These are phyloP conservation scores for Chloranthus sessilifolius DNA, from an alignment of 164 flowering plant species.

Conservation along the genomic window DNA sequence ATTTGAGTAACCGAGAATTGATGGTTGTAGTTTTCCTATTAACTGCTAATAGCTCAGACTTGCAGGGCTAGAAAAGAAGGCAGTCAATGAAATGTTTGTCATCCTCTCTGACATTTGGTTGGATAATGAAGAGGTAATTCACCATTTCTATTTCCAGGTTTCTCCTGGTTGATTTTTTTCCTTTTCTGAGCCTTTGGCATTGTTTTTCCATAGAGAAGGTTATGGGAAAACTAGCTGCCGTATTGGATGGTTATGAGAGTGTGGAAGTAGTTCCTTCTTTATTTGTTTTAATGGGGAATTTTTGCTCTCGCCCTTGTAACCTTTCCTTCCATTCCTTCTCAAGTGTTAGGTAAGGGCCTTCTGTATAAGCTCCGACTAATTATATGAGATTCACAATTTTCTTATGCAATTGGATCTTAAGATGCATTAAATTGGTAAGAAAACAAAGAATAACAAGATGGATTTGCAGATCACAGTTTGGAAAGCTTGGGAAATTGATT, in stretches of 20 bases:
- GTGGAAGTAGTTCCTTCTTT: conserved; percentile 90
- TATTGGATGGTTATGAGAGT: conserved; percentile 79
- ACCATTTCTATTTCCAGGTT: not conserved
- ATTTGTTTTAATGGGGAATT: conserved; percentile 95
- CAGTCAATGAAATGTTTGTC: conserved; percentile 91
- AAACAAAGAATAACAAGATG: conserved; percentile 5
- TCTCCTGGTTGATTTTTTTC: conserved; percentile 2
- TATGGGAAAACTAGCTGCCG: conserved; percentile 67
- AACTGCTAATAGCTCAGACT: conserved; percentile 54
- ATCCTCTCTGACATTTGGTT: conserved; percentile 89
- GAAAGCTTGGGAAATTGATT: conserved; percentile 79
- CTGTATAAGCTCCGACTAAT: not conserved
- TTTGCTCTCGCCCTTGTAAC: conserved; percentile 89
- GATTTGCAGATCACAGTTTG: conserved; percentile 71
- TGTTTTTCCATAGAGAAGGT: conserved; percentile 59
- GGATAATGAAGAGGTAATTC: conserved; percentile 75
- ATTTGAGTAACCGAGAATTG: conserved; percentile 2
- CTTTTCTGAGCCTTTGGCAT: not conserved
- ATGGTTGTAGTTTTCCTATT: conserved; percentile 19
- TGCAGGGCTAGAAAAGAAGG: conserved; percentile 62
- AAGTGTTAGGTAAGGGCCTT: conserved; percentile 56
- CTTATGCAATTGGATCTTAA: not conserved
- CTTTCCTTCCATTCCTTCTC: conserved; percentile 74
- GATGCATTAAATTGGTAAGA: not conserved
- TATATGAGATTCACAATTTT: too few species aligned